phyloP scores from a whole-genome alignment of 2,329 filamentous ascomycete genomes.

The Tolypocladium sp. region DNA sequence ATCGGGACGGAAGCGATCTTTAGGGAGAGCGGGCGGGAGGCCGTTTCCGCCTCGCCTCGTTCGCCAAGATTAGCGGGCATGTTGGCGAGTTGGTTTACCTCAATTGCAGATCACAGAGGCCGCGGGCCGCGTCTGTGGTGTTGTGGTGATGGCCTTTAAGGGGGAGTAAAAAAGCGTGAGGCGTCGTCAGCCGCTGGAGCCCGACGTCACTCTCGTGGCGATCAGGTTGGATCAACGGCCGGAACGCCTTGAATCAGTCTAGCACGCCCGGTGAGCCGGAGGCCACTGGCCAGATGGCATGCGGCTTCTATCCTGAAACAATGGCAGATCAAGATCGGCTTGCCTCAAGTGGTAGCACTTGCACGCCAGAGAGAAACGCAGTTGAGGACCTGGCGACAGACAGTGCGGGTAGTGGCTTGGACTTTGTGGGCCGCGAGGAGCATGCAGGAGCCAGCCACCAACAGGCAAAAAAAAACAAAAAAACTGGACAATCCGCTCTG shows the following conservation, averaged over 20 bases:
- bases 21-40: constrained; percentile 2
- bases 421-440: not conserved
- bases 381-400: not conserved
- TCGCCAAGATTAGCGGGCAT: not conserved
- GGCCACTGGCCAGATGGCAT: not conserved
- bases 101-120: constrained; percentile 4
- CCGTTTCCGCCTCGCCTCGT: not conserved
- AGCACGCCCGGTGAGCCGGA: not conserved
- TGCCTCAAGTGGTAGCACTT: not conserved
- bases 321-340: constrained; percentile 13
- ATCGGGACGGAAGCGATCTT: constrained; percentile 5
- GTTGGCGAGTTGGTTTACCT: not conserved
- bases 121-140: not conserved
- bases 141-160: not conserved
- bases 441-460: not conserved
- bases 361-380: not conserved
- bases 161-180: not conserved
- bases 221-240: not conserved
- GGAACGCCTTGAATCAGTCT: not conserved
- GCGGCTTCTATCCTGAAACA: constrained; percentile 10
- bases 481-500: not conserved
- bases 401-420: not conserved
- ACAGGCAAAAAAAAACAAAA: not conserved
- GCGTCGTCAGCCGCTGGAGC: not conserved
- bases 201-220: not conserved